Base-by-base conservation (phyloP, 805 yeast species). In the Middelhovenomyces tepae region DNA sequence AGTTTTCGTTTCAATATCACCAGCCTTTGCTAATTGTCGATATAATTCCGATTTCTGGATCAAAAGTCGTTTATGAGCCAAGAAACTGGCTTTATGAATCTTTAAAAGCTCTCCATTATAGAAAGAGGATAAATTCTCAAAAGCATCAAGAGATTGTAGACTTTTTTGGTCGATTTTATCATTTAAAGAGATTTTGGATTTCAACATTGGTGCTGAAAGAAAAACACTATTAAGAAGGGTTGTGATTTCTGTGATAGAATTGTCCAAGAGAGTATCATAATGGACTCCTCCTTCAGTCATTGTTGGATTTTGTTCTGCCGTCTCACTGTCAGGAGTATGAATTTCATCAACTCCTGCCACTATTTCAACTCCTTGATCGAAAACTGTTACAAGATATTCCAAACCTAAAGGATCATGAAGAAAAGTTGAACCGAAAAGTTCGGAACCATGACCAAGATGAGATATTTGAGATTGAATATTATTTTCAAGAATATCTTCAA, bases 21-120 rank as follows among this genome's bases (percentile, higher is more conserved):
- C 2, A 60, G 33, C 6, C 10, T 45, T 37, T 17, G 44, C 38
- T 14, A 69, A 40, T 41, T 72, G 77, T 13, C 57, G 53, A 3
- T 55, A 50, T 11, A 68, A 48, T 39, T 69, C 75, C 8, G 44
- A 36, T 27, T 60, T 60, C 42, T 69, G 73, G 23, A 57, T 54
- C 2, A 32, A 30, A 0, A 67, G 39, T 27, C 68, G 55, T 15
- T 53, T 46, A 34, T 62, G 60, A 27, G 69, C 32, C 16, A 49
- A 38, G 1, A 59, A 38, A 0, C 66, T 67, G 7, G 61, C 46
- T 29, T 50, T 54, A 32, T 60, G 56, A 10, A 57, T 39, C n/a
- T 44, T 40, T 4, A 50, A 40, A 0, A 54, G 38, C 16, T 51
- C 47, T 8, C 34, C 34, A 19, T 53, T 40, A 18, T 41, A 43